Base-by-base conservation (phyloP, 2,329 filamentous ascomycete species). In the Aspergillus melleus region DNA sequence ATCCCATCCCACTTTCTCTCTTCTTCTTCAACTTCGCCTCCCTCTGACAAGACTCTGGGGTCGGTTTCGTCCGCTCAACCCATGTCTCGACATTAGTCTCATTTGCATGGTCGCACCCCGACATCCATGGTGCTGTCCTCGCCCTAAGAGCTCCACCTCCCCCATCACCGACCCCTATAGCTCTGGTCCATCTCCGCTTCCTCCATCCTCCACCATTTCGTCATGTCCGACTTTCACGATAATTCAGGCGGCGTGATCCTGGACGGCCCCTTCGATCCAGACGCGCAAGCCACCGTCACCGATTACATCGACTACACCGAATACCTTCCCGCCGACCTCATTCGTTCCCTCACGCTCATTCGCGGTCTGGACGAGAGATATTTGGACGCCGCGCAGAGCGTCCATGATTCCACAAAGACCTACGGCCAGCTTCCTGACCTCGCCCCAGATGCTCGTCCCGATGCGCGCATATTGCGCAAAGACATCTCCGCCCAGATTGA, bases 261-360 rank as follows among this genome's bases (percentile, higher is more conserved):
- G n/a, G 77, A 81, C 64, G 77, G 79, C 24, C 79, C 81, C 55
- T 80, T 82, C 57, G 86, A 88, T 69, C 86, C 86, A 36, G 86
- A 89, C 69, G 84, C 86, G 58, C 85, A 88, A 70, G 84, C 85
- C 36, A 88, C 86, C 26, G 84, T 89, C 50, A 87, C 85, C 64
- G 86, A 89, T 72, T 89, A 86, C 73, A 83, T 88, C 60, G 86
- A 88, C 73, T 89, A 88, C 75, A 89, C 86, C 63, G 86, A 89
- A 75, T 88, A 87, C 78, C 86, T 88, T 59, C 86, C 86, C 36
- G 85, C 86, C 10, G 86, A 88, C 70, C 78, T 89, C 24, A 80
- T 83, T 60, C 86, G 86, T 67, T 88, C 86, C 63, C 76, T 89
- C 56, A 86, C 83, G 54, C 79, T 89, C 59, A 87, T 89, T 67